Base-by-base conservation (phyloP, 2,329 filamentous ascomycete species). In the Thielaviopsis punctulata region DNA sequence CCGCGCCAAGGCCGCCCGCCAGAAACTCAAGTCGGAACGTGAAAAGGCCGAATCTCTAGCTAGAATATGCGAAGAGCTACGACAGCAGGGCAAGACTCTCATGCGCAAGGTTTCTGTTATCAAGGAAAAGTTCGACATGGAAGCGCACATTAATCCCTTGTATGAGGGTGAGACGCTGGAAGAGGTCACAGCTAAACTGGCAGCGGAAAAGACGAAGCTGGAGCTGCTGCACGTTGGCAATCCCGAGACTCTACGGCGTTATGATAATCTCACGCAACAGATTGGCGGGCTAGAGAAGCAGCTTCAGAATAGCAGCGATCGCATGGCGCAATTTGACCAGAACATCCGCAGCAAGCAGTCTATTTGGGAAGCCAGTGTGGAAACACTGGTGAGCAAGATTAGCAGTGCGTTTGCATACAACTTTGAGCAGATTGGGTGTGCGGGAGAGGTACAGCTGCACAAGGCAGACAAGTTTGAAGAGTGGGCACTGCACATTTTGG, bases 381-480 rank as follows among this genome's bases (percentile, higher is more conserved):
- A 96, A 58, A 72, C 70, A 21, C 73, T 98, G 2, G 75, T 95
- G 41, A 69, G 70, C 19, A 80, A 81, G 61, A 95, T 98, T 66
- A 95, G 86, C 62, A 79, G 86, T 48, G 89, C 89, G 0, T 98
- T 98, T 65, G 80, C 84, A 5, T 83, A 90, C 64, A 96, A 95
- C 61, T 96, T 98, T 64, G 79, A 86, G 61, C 83, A 90, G 63
- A 96, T 98, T 62, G 87, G 82, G 58, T 96, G 92, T 64, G 89
- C 89, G 4, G 92, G 92, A 33, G 86, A 96, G 65, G 88, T 98
- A 3, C 75, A 75, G 55, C 73, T 98, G 3, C 76, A 89, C 70
- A 96, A 96, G 65, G 85, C 88, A 58, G 83, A 87, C 21, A 87
- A 96, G 62, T 98, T 96, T 67, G 86, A 93, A 53, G 79, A 84